Conservation (phyloP, 2,329 filamentous ascomycete genomes). For the Aspergillus neotritici region DNA sequence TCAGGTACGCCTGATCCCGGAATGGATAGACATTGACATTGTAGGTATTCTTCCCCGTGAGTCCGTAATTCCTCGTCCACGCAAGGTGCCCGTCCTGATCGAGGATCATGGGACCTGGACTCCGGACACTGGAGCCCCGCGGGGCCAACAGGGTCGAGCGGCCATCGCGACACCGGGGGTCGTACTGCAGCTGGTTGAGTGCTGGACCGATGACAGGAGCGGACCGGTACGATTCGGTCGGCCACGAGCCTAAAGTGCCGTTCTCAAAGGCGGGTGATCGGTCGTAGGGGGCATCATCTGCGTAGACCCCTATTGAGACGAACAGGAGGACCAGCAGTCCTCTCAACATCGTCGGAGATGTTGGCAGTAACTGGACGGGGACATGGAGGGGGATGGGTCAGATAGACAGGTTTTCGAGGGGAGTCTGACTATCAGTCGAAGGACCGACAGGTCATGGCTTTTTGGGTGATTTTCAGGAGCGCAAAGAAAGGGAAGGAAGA, state of each 20-base stretch:
- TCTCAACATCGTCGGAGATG: too few relatives aligned
- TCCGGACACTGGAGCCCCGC: constrained; percentile 26
- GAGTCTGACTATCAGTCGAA: too few relatives aligned
- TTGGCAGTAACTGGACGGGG: background rate
- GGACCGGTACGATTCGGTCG: constrained; percentile 23
- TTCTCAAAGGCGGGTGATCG: constrained; percentile 15
- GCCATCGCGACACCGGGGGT: constrained; percentile 33
- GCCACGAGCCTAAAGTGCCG: constrained; percentile 21
- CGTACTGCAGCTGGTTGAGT: constrained; percentile 21
- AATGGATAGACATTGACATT: constrained; percentile 44
- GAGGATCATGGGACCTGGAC: constrained; percentile 41
- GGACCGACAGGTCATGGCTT: too few relatives aligned
- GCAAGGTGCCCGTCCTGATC: constrained; percentile 42
- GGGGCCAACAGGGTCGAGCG: constrained; percentile 39
- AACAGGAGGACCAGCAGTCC: too few relatives aligned
- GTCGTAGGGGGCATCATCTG: constrained; percentile 12
- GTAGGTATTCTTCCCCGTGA: constrained; percentile 30
- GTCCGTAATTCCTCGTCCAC: constrained; percentile 38
- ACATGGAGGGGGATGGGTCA: too few relatives aligned
- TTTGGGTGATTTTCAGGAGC: too few relatives aligned
- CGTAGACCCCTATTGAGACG: background rate
- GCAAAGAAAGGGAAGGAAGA: too few relatives aligned
- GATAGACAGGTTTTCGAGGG: too few relatives aligned
- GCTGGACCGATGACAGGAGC: constrained; percentile 19
- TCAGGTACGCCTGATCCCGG: constrained; percentile 42